Evolutionary conservation across 257 asterid species (phyloP).

Genomic region (Rubia yunnanensis): DNA sequence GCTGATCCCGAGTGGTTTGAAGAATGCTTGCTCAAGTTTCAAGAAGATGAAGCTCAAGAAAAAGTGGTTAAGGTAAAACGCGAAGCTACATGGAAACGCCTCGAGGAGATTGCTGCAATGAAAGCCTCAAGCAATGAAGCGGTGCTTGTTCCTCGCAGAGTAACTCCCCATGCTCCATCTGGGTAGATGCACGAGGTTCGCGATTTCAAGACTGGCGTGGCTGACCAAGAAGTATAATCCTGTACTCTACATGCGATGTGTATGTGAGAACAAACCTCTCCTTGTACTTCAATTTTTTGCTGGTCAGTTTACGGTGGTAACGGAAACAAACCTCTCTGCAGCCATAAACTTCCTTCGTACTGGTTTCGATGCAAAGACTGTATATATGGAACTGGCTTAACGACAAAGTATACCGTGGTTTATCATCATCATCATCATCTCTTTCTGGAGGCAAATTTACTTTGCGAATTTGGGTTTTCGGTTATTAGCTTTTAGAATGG

Average conservation of each 20-base stretch:
- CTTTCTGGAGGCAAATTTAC: conserved; percentile 25
- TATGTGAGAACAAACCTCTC: conserved; percentile 13
- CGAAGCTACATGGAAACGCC: conserved; percentile 61
- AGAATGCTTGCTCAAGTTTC: conserved; percentile 64
- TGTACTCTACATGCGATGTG: conserved; percentile 22
- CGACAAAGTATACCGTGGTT: conserved; percentile 20
- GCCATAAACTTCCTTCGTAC: conserved; percentile 23
- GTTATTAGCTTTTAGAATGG: conserved; percentile 28
- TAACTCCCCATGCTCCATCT: conserved; percentile 28
- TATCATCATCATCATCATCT: conserved; percentile 11
- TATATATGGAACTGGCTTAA: conserved; percentile 37
- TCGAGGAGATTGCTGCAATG: conserved; percentile 59
- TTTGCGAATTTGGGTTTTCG: conserved; percentile 20
- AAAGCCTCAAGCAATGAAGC: conserved; percentile 51
- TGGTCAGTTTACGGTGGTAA: too few relatives aligned
- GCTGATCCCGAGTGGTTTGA: conserved; percentile 60
- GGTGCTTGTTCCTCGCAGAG: conserved; percentile 41
- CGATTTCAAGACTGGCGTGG: conserved; percentile 16
- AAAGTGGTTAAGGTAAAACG: conserved; percentile 48
- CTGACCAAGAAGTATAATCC: conserved; percentile 23
- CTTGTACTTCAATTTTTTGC: too few relatives aligned
- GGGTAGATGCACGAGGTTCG: conserved; percentile 25
- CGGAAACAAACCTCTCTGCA: conserved; percentile 16
- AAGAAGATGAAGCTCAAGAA: conserved; percentile 58
- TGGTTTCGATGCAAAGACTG: conserved; percentile 30